These are phyloP conservation scores for Didymellaceae sp. DNA, from an alignment of 2,329 filamentous ascomycete species.

Conservation along the genomic window DNA sequence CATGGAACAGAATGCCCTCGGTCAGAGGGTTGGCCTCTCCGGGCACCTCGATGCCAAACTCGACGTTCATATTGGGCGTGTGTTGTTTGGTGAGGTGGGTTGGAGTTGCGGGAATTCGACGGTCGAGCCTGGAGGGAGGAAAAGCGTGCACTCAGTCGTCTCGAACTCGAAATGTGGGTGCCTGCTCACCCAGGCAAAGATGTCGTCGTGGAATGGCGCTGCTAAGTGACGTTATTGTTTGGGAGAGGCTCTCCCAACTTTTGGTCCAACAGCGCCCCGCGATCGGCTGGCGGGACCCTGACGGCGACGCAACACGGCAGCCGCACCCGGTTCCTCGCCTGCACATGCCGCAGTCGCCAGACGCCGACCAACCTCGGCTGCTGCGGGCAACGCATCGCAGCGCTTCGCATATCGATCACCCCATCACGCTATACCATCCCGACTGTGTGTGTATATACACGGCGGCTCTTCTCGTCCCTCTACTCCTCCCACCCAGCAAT, in stretches of 20 bases:
- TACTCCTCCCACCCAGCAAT: not conserved
- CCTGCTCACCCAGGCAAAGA: constrained; percentile 41
- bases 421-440: constrained; percentile 21
- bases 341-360: constrained; percentile 6
- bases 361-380: constrained; percentile 37
- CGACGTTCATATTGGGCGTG: constrained; percentile 39
- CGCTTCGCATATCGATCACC: constrained; percentile 23
- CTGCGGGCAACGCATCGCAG: no score
- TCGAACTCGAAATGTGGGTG: not conserved
- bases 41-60: constrained; percentile 70
- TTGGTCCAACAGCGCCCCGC: not conserved
- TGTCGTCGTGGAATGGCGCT: not conserved
- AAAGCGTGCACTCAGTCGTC: constrained; percentile 1
- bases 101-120: not conserved
- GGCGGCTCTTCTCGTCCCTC: not conserved
- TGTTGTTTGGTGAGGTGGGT: not conserved
- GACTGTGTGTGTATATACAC: constrained; percentile 5
- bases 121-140: not conserved
- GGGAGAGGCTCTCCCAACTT: not conserved
- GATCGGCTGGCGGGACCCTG: constrained; percentile 8
- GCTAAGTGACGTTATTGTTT: not conserved
- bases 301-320: not conserved
- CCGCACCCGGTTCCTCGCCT: constrained; percentile 1
- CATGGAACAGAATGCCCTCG: constrained; percentile 55
- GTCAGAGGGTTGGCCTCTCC: constrained; percentile 74